These are phyloP conservation scores for Begonia peltatifolia DNA, from an alignment of 306 rosid species.

Conservation along the genomic window DNA sequence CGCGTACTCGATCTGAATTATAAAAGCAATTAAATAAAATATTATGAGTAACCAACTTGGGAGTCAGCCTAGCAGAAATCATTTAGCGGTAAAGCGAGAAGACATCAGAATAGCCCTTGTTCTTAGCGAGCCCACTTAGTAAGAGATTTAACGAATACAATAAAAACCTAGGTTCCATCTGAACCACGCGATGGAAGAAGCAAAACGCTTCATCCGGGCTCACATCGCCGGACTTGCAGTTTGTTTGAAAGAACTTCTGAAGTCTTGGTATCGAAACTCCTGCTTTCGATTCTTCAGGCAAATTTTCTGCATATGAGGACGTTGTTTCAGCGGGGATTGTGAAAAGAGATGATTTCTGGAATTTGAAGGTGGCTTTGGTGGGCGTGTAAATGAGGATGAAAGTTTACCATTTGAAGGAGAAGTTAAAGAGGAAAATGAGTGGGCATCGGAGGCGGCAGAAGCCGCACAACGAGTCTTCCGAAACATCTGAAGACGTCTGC, in stretches of 20 bases:
- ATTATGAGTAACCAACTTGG: slow-evolving; percentile 13
- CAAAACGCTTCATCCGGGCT: slow-evolving; percentile 13
- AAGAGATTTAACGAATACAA: slow-evolving; percentile 23
- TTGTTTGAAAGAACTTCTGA: background rate
- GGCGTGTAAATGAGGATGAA: background rate
- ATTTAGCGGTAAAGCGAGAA: slow-evolving; percentile 12
- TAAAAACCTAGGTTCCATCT: slow-evolving; percentile 19
- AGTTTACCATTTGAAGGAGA: background rate
- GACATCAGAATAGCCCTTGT: slow-evolving; percentile 20
- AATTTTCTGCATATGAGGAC: background rate
- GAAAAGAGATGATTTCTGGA: background rate
- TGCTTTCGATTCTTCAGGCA: background rate
- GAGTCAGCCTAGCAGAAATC: slow-evolving; percentile 9
- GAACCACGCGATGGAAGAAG: slow-evolving; percentile 20
- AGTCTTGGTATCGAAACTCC: background rate
- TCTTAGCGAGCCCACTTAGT: slow-evolving; percentile 24
- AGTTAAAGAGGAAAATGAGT: background rate
- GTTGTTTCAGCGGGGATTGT: background rate
- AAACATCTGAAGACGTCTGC: no score
- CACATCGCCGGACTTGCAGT: slow-evolving; percentile 15
- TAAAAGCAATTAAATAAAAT: slow-evolving; percentile 30
- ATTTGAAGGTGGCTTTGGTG: background rate
- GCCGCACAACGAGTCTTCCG: no score
- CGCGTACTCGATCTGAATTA: slow-evolving; percentile 12
- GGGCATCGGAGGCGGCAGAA: background rate